Base-by-base conservation (phyloP, 495 filamentous ascomycete species). In the Trichocladium antarcticum region DNA sequence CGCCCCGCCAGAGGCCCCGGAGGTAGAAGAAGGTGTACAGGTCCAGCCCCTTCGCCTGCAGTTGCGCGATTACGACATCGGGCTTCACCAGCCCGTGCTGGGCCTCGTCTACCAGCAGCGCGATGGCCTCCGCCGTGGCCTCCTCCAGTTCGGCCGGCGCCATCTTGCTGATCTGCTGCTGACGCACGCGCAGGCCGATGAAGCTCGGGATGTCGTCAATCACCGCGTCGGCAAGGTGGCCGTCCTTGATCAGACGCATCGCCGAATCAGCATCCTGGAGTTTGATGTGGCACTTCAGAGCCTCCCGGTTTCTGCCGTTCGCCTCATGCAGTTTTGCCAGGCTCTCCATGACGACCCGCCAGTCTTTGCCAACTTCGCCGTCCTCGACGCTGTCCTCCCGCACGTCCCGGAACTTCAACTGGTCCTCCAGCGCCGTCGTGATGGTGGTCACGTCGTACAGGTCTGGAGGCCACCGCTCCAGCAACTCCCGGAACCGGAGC, bases 1-100 rank as follows among this genome's bases (percentile, higher is more conserved):
- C 74, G 1, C 83, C 84, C 12, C 73, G 72, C 93, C 90, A 97
- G 12, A 98, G 72, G 1, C 83, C 79, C 12, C 87, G 80, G 9
- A 96, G 72, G 60, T 96, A 96, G 68, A 97, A 89, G 67, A 84
- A 98, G 6, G 93, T 77, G 61, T 92, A 95, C n/a, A 86, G 63
- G 51, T 68, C 66, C 43, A 75, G 58, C 21, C 74, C 59, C 45
- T 70, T 74, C 48, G 64, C 55, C 48, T 74, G 66, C 2, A 98
- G 74, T 54, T 97, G 90, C 1, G 67, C 54, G 29, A 97, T 82
- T 5, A 97, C 88, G 0, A 77, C 73, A 2, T 81, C 74, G 0
- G 89, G 85, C 10, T 73, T 81, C 14, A 98, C 84, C 36, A 90
- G 82, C 1, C 92, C 92, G 39, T 88, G 84, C 45, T 85, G 81